phyloP scores from a whole-genome alignment of 805 yeast species.

The Schizosaccharomyces octosporus region DNA sequence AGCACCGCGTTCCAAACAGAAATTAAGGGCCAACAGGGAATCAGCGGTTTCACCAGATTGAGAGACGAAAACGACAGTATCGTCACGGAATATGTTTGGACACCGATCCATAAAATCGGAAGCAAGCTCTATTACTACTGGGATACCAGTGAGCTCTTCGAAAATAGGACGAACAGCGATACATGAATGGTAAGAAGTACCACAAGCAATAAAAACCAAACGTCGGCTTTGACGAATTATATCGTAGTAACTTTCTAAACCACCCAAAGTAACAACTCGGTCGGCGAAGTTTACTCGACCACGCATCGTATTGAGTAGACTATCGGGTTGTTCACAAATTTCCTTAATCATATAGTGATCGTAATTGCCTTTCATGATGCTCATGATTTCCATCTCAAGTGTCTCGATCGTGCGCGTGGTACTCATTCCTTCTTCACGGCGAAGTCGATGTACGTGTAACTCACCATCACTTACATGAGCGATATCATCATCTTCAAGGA shows the following conservation, averaged over 20 bases:
- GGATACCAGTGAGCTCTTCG: conserved; percentile 88
- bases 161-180: conserved; percentile 87
- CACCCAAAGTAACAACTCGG: conserved; percentile 61
- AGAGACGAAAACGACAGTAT: conserved; percentile 88
- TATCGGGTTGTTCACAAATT: conserved; percentile 95
- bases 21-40: conserved; percentile 78
- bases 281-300: conserved; percentile 89
- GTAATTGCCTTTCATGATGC: conserved; percentile 93
- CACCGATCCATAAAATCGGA: conserved; percentile 84
- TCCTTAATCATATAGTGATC: conserved; percentile 97
- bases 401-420: conserved; percentile 90
- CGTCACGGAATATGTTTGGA: conserved; percentile 96
- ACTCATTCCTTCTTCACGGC: conserved; percentile 49
- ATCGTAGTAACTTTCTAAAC: conserved; percentile 59
- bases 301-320: conserved; percentile 95
- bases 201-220: conserved; percentile 95
- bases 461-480: conserved; percentile 97
- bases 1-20: conserved; percentile 92
- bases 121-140: conserved; percentile 78
- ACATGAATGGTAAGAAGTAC: conserved; percentile 96
- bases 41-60: conserved; percentile 99
- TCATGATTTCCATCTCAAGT: conserved; percentile 84
- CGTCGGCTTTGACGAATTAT: conserved; percentile 86
- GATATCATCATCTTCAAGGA: conserved; percentile 92
- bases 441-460: conserved; percentile 90